Evolutionary conservation across 169 alveolate species (phyloP).

Genomic region (Perkinsus marinus): DNA sequence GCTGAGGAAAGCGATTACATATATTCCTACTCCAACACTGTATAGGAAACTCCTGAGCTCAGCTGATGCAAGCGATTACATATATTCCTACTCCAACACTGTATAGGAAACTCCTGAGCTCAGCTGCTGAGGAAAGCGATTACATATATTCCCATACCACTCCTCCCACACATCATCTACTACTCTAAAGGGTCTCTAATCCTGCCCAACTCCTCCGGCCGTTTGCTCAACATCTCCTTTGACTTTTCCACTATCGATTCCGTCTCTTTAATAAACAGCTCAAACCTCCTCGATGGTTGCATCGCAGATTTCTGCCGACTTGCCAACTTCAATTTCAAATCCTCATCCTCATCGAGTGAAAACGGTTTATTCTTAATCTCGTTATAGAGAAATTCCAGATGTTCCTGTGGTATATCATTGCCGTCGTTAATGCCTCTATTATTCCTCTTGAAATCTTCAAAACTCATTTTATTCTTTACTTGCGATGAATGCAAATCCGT

Average conservation of each 20-base stretch:
- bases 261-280: constrained; percentile 19
- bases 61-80: too few species aligned
- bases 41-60: too few species aligned
- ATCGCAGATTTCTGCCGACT: not conserved
- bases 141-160: too few species aligned
- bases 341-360: constrained; percentile 22
- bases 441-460: constrained; percentile 40
- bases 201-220: not conserved
- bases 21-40: too few species aligned
- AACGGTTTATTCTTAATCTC: constrained; percentile 19
- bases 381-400: constrained; percentile 26
- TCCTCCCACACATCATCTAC: too few species aligned
- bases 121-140: too few species aligned
- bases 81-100: too few species aligned
- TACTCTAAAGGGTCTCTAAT: not conserved
- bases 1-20: too few species aligned
- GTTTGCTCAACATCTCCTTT: not conserved
- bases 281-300: constrained; percentile 3
- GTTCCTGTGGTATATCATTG: constrained; percentile 30
- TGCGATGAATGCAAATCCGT: constrained; percentile 74
- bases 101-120: too few species aligned
- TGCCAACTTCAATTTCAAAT: not conserved
- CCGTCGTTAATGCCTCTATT: constrained; percentile 45
- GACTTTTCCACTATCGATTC: constrained; percentile 20
- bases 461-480: constrained; percentile 48